Evolutionary conservation across 768 basidiomycete species (phyloP), one percentile per base, ranked within the genome.

Genomic region (Kwoniella europaea): DNA sequence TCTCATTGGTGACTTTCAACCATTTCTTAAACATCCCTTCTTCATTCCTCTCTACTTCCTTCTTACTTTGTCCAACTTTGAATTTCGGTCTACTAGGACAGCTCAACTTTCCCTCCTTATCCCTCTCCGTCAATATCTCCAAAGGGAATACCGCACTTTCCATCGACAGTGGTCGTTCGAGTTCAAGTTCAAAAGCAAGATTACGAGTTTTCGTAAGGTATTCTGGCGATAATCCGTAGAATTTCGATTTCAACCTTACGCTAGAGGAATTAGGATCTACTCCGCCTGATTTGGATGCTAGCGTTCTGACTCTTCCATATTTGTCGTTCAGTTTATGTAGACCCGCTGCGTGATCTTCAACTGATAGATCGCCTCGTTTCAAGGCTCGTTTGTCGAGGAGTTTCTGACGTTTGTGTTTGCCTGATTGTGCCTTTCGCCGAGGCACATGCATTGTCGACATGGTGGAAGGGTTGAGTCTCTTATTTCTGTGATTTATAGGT

Each of bases 11-110:
- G 74, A 88, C 85, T 4, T 85, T 81, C 20, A 93, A 85, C 93
- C 94, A 97, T 79, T 90, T 90, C 66, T 84, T 87, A 84, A 93
- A 95, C 50, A 89, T 57, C 0, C 90, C 92, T 78, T 93, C 92
- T 84, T 98, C 95, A 79, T 96, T 97, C 64, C 86, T 86, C 78
- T 98, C 94, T 16, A 98, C 90, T 83, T 94, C 92, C 24, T 88
- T 88, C 86, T 96, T 98, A 52, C 89, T 87, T 90, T 91, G 91
- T 24, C 91, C 90, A 80, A 89, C 92, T 20, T 88, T 86, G 92
- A 94, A 97, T 82, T 91, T 93, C 3, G 95, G 94, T 68, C 95
- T 82, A 72, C 84, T 88, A 18, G 92, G 92, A 76, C 86, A 86
- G 13, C 79, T 81, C 71, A 88, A 72, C 18, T 71, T 74, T n/a